A percentile compares a stretch with the other conserved stretches of the same genome.
These are phyloP conservation scores for Populus euphratica DNA, from an alignment of 345 rosid genomes.

Conservation along the genomic window DNA sequence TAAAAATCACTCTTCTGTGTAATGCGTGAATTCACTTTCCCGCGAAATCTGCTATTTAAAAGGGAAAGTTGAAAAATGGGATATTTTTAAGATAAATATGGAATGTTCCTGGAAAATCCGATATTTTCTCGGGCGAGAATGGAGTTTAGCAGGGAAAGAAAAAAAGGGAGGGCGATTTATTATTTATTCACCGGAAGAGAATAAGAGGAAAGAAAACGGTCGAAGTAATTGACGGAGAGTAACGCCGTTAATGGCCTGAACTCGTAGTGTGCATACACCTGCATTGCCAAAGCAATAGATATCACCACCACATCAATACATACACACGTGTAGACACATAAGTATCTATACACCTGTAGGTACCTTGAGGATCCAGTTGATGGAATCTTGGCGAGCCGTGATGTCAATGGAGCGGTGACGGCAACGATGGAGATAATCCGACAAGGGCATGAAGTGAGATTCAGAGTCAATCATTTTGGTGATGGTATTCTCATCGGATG, in stretches of 20 bases:
- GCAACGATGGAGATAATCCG: conserved; percentile 44
- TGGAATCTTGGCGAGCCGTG: conserved; percentile 65
- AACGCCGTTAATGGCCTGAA: conserved; percentile 52
- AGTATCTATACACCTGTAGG: background rate
- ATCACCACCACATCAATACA: background rate
- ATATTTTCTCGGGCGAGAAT: conserved; percentile 16
- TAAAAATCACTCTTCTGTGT: background rate
- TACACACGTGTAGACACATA: background rate
- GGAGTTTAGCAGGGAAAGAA: background rate
- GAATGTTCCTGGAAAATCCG: conserved; percentile 1
- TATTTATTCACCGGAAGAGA: conserved; percentile 37
- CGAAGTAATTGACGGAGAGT: conserved; percentile 57
- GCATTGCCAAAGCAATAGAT: conserved; percentile 29
- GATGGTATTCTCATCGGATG: conserved; percentile 25
- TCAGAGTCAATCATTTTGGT: conserved; percentile 38
- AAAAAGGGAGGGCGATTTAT: background rate
- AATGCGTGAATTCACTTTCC: conserved; percentile 9
- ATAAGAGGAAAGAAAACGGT: conserved; percentile 56
- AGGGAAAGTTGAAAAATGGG: background rate
- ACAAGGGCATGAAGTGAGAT: conserved; percentile 29
- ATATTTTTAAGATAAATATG: background rate
- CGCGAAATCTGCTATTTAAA: conserved; percentile 15
- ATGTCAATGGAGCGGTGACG: conserved; percentile 41
- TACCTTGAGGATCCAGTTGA: conserved; percentile 67
- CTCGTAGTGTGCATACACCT: conserved; percentile 51